phyloP scores from a whole-genome alignment of 305 asterid genomes.

The Rubia peregrina region DNA sequence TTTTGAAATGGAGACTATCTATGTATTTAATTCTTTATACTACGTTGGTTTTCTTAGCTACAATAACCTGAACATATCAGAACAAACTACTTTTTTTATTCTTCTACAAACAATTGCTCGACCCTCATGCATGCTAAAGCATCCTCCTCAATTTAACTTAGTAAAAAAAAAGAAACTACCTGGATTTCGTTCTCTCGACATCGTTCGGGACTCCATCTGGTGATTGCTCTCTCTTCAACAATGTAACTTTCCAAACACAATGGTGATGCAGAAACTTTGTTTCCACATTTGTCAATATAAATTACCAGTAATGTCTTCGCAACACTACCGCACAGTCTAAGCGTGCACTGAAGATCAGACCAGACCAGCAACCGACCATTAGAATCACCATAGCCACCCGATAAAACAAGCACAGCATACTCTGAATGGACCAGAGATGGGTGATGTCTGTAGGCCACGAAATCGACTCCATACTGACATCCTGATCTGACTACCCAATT shows the following conservation, averaged over 20 bases:
- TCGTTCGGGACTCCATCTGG: slow-evolving; percentile 65
- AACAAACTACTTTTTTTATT: too few relatives aligned
- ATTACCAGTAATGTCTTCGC: slow-evolving; percentile 67
- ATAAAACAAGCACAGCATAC: slow-evolving; percentile 61
- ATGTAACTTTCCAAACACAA: slow-evolving; percentile 32
- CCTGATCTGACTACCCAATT: slow-evolving; percentile 75
- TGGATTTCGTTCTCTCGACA: slow-evolving; percentile 38
- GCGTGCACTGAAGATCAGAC: slow-evolving; percentile 76
- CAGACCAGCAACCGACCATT: slow-evolving; percentile 59
- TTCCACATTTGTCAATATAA: slow-evolving; percentile 25
- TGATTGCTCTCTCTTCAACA: slow-evolving; percentile 53
- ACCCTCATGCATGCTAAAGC: too few relatives aligned
- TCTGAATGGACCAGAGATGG: slow-evolving; percentile 70
- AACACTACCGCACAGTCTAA: slow-evolving; percentile 77
- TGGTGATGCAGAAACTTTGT: slow-evolving; percentile 23
- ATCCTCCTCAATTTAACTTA: too few relatives aligned
- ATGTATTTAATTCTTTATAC: too few relatives aligned
- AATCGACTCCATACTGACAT: slow-evolving; percentile 75
- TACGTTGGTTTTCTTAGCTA: too few relatives aligned
- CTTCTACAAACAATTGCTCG: too few relatives aligned
- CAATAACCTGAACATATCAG: too few relatives aligned
- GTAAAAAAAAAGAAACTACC: too few relatives aligned
- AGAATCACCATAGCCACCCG: slow-evolving; percentile 23
- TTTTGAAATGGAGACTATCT: too few relatives aligned
- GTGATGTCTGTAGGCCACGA: slow-evolving; percentile 69